Percentiles rank a stretch among this genome's conserved stretches.
Evolutionary conservation across 305 asterid species (phyloP).

Genomic region (Rubia balearica): DNA sequence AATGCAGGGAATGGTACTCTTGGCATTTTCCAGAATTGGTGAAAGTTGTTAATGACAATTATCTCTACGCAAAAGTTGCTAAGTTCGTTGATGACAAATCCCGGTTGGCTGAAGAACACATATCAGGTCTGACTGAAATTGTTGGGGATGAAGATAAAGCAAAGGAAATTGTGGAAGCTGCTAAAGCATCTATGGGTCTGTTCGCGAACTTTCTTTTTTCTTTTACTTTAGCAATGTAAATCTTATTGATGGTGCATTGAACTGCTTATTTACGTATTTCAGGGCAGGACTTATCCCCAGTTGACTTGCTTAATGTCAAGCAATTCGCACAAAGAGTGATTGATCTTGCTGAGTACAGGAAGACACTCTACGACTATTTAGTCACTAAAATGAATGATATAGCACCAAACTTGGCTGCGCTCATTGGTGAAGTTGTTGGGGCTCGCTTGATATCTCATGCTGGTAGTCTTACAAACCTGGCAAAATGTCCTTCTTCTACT

Average conservation of each 20-base stretch:
- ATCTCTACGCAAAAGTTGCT: slow-evolving; percentile 78
- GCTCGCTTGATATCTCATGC: slow-evolving; percentile 97
- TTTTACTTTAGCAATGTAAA: background rate
- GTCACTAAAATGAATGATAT: slow-evolving; percentile 88
- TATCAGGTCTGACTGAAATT: slow-evolving; percentile 59
- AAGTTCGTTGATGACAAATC: slow-evolving; percentile 84
- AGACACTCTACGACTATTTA: slow-evolving; percentile 72
- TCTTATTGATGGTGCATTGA: background rate
- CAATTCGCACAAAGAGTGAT: slow-evolving; percentile 91
- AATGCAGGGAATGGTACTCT: slow-evolving; percentile 87
- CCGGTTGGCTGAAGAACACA: slow-evolving; percentile 51
- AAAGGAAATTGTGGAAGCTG: slow-evolving; percentile 86
- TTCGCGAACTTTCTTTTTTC: slow-evolving; percentile 4
- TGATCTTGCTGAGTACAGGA: slow-evolving; percentile 94
- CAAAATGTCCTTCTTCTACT: slow-evolving; percentile 92
- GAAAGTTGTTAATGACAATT: slow-evolving; percentile 83
- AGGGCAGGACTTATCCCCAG: slow-evolving; percentile 93
- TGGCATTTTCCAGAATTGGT: slow-evolving; percentile 97
- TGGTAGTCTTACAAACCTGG: slow-evolving; percentile 93
- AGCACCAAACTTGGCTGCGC: slow-evolving; percentile 92
- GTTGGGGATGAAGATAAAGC: slow-evolving; percentile 95
- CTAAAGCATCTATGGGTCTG: slow-evolving; percentile 96
- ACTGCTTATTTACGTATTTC: slow-evolving; percentile 21
- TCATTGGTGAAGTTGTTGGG: slow-evolving; percentile 96
- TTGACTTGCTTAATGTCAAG: slow-evolving; percentile 85